Evolutionary conservation across 1,284 basidiomycete species (phyloP).

Genomic region (Kwoniella shivajii): DNA sequence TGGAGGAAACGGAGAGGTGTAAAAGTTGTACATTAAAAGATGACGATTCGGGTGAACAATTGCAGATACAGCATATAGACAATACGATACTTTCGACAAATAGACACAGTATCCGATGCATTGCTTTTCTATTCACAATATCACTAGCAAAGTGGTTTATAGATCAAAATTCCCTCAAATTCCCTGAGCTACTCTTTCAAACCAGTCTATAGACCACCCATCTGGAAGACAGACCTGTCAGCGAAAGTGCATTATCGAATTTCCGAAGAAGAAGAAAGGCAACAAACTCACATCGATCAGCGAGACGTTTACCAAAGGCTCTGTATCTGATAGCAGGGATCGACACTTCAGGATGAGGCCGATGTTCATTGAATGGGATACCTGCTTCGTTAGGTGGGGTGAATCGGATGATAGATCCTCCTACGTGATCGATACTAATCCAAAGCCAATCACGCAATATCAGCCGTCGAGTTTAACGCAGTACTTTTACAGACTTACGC

Average conservation of each 20-base stretch:
- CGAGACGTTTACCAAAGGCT: neutral
- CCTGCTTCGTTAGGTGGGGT: slow-evolving; percentile 1
- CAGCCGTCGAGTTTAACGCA: neutral
- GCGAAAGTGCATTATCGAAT: neutral
- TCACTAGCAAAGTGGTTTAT: too few relatives aligned
- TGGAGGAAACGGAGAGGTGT: slow-evolving; percentile 40
- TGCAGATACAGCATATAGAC: too few relatives aligned
- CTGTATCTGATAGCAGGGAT: neutral
- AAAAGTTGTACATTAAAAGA: slow-evolving; percentile 5
- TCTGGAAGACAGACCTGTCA: neutral
- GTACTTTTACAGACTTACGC: neutral
- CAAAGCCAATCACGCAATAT: neutral
- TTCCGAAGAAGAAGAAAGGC: too few relatives aligned
- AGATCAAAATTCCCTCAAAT: too few relatives aligned
- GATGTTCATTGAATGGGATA: slow-evolving; percentile 2
- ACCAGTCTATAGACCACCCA: neutral
- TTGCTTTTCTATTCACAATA: too few relatives aligned
- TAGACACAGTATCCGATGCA: too few relatives aligned
- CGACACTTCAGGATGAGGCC: neutral
- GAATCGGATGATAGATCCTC: slow-evolving; percentile 1
- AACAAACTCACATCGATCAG: neutral
- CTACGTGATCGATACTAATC: neutral
- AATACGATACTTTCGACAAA: too few relatives aligned
- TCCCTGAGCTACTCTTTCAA: neutral
- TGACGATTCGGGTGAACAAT: too few relatives aligned